Evolutionary conservation across 1,139 yeast species (phyloP).

Genomic region (Meyerozyma athensensis): DNA sequence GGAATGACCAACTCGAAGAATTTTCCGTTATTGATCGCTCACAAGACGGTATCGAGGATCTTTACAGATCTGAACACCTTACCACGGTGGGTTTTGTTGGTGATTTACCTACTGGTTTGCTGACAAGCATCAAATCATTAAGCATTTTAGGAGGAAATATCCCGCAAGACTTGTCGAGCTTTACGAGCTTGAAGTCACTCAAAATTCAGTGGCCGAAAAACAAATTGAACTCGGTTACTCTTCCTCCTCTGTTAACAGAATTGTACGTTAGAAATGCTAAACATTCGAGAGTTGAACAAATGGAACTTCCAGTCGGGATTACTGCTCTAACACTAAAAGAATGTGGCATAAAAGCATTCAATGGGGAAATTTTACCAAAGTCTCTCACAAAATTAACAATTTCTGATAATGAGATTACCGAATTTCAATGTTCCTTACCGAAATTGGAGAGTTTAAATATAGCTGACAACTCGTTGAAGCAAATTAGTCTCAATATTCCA

Average conservation of each 20-base stretch:
- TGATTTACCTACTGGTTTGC: neutral
- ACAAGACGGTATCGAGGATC: neutral
- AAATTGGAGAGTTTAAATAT: neutral
- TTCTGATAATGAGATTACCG: neutral
- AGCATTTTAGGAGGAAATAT: neutral
- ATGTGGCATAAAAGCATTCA: neutral
- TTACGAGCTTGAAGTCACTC: neutral
- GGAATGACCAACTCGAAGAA: neutral
- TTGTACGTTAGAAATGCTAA: neutral
- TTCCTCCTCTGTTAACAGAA: neutral
- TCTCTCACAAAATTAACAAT: neutral
- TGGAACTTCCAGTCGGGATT: neutral
- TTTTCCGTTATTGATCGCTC: neutral
- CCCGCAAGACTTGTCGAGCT: neutral
- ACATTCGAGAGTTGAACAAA: neutral
- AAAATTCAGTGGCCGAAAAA: neutral
- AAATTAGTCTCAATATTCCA: neutral
- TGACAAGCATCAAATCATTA: neutral
- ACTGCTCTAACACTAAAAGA: neutral
- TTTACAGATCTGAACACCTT: neutral
- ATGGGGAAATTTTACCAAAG: neutral
- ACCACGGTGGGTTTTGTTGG: neutral
- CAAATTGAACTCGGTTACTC: neutral
- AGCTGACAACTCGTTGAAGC: neutral
- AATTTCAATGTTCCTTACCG: neutral